Base-by-base conservation (phyloP, 1,284 basidiomycete species). In the Rhodotorula sp. region DNA sequence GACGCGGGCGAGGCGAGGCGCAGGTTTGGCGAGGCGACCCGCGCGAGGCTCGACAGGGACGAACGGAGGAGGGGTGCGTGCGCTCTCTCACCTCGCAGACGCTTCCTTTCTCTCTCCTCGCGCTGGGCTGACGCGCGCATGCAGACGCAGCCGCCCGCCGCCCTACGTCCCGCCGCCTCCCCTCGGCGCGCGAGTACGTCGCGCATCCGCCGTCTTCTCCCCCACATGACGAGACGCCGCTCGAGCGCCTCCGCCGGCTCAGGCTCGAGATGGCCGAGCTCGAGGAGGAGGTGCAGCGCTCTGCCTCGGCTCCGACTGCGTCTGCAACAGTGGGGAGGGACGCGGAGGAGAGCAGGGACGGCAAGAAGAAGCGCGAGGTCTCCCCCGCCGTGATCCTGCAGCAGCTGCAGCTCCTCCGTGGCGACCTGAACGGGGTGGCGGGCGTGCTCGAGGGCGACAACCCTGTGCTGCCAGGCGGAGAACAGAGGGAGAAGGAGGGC, bases 261-360 rank as follows among this genome's bases (percentile, higher is more conserved):
- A 80, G 83, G 60, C 81, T 80, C 29, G 84, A 85, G 69, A 74
- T 84, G 4, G 80, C 80, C 8, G 82, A 85, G 69, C 78, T 85
- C 12, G 84, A 86, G 74, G 74, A 78, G 55, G 81, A 84, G 48
- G 73, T 84, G 13, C 64, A 71, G 51, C 61, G 69, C 25, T n/a
- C 50, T 12, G n/a, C 50, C 13, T 12, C 22, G 5, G 27, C 13
- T 10, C n/a, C 50, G n/a, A 27, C n/a, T 10, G 13, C 50, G n/a
- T n/a, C 12, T n/a, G 9, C 5, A 19, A 22, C 56, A 10, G 25
- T 9, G 37, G 25, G 7, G 39, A 29, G 6, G 22, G 29, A 5
- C 80, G 37, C 41, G 67, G 60, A 59, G 62, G 36, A 73, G 57
- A 54, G 36, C 29, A 61, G 51, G 34, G 59, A 75, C 73, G 76